These are phyloP conservation scores for Fusarium mangiferae DNA, from an alignment of 2,329 filamentous ascomycete genomes.

Conservation along the genomic window DNA sequence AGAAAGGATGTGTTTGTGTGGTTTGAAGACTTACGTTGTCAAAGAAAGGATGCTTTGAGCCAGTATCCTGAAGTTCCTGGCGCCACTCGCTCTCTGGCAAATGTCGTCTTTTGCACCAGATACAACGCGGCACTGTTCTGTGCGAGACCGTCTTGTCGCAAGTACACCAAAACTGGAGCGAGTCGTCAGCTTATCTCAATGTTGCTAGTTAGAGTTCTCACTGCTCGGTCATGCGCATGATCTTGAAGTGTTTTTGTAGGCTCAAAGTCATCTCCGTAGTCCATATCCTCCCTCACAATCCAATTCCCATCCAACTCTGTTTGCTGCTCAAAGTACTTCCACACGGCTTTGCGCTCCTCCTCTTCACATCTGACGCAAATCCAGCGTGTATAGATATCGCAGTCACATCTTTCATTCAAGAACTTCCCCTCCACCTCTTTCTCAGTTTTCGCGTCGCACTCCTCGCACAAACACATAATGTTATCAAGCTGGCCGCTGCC, in stretches of 20 bases:
- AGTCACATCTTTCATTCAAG: slow-evolving; percentile 17
- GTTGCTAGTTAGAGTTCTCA: too few species aligned
- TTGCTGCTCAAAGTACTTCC: neutral
- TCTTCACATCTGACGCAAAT: slow-evolving; percentile 5
- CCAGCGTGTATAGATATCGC: slow-evolving; percentile 26
- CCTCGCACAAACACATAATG: slow-evolving; percentile 24
- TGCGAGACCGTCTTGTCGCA: slow-evolving; percentile 9
- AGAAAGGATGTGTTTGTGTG: fast-evolving
- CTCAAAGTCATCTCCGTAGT: slow-evolving; percentile 12
- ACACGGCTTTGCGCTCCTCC: neutral
- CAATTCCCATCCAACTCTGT: slow-evolving; percentile 9
- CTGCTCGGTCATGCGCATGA: neutral
- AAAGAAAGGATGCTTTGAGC: slow-evolving; percentile 19
- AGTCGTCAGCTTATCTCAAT: neutral
- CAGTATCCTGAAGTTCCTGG: neutral
- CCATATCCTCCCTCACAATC: neutral
- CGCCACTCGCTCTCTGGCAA: slow-evolving; percentile 18
- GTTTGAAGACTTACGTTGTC: slow-evolving; percentile 5
- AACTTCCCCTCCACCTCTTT: neutral
- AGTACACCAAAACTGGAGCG: slow-evolving; percentile 19
- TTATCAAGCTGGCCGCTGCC: neutral
- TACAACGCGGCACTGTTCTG: slow-evolving; percentile 1
- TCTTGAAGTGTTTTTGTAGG: slow-evolving; percentile 8
- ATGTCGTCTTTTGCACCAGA: slow-evolving; percentile 32
- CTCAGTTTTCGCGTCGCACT: slow-evolving; percentile 11